Conservation (phyloP, 805 yeast genomes). For the Saccharomycopsis sp. region DNA sequence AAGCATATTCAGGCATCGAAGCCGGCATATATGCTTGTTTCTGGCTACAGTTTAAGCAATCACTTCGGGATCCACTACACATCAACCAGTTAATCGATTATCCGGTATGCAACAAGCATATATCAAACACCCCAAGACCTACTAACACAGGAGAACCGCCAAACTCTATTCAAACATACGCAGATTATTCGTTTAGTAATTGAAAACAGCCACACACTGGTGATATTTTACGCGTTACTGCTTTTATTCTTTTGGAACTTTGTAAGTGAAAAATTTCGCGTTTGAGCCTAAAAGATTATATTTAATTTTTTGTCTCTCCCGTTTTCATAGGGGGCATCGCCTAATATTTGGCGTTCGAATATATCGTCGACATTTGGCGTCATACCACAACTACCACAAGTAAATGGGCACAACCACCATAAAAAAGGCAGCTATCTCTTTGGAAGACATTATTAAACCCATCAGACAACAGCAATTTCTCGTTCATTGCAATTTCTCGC, state of each 20-base stretch:
- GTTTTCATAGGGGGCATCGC: neutral
- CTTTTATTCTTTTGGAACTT: neutral
- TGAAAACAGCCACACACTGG: neutral
- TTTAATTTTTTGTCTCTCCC: neutral
- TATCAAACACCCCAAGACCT: neutral
- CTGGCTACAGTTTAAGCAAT: too few relatives aligned
- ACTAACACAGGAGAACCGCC: neutral
- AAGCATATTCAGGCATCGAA: too few relatives aligned
- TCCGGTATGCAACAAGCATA: neutral
- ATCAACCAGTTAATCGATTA: neutral
- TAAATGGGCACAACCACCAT: too few relatives aligned
- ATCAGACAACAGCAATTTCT: too few relatives aligned
- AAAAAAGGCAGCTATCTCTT: too few relatives aligned
- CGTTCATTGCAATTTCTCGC: neutral
- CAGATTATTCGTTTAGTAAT: neutral
- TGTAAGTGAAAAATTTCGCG: neutral
- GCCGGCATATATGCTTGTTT: too few relatives aligned
- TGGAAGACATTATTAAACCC: too few relatives aligned
- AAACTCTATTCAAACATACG: neutral
- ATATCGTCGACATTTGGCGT: neutral
- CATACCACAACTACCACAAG: neutral
- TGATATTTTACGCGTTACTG: neutral
- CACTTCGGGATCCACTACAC: too few relatives aligned
- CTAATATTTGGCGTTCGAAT: neutral
- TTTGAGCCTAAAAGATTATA: neutral